Evolutionary conservation across 495 filamentous ascomycete species (phyloP), one percentile per base, ranked within the genome.

Genomic region (Parachaetomium inaequale): DNA sequence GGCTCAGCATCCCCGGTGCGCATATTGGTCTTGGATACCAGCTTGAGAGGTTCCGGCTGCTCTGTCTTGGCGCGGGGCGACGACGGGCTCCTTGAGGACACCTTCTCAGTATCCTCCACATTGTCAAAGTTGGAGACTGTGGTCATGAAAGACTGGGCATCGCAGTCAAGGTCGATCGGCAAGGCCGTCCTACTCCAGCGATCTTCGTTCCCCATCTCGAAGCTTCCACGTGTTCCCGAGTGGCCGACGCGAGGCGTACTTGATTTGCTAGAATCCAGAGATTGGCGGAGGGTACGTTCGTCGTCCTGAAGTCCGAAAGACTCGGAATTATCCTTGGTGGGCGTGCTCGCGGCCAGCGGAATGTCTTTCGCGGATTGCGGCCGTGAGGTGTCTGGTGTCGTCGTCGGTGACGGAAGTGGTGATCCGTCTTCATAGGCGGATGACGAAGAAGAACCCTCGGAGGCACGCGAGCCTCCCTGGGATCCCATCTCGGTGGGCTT

Each of bases 311-410:
- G 17, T 3, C 32, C 36, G 0, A 19, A 15, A 6, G 45, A 28
- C 15, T 40, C 55, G 1, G 34, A n/a, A 1, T 28, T 42, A 2
- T 34, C 58, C 50, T 61, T 65, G 1, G 40, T n/a, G 10, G 55
- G 23, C 23, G 68, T 58, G 4, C 46, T 59, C 4, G 51, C 29
- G 7, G 53, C 45, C 12, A 71, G 50, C 3, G 66, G 53, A 10
- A 66, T 6, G 28, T 71, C 76, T 50, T 74, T 76, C 19, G 72
- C 71, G 21, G 76, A 77, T 42, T 80, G 78, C 2, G 76, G 75
- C 21, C 76, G 72, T 1, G 78, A 80, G 4, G 77, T 79, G 54
- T 81, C 76, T 12, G 79, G 78, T 3, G 78, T 82, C 14, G 74
- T 77, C 4, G 67, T 68, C 31, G 72, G 70, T 1, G 73, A 74